phyloP scores from a whole-genome alignment of 1,139 yeast genomes.

The Nakaseomyces nivariensis region DNA sequence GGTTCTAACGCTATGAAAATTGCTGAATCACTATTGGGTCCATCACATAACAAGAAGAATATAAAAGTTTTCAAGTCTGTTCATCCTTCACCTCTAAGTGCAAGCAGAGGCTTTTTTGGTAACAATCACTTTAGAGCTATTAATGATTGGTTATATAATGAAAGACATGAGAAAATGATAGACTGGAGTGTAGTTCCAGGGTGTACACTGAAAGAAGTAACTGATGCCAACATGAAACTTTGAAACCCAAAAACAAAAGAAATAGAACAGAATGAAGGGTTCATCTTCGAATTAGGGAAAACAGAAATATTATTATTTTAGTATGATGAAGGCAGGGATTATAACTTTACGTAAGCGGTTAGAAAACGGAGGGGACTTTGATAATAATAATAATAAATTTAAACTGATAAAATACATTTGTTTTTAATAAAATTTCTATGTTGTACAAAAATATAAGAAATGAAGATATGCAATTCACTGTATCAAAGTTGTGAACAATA shows the following conservation, averaged over 20 bases:
- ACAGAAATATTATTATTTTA: no score
- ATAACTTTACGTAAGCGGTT: no score
- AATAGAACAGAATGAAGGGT: no score
- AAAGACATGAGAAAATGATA: slow-evolving; percentile 35
- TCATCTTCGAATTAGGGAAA: no score
- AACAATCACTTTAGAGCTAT: slow-evolving; percentile 61
- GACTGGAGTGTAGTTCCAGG: slow-evolving; percentile 48
- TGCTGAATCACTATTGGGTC: slow-evolving; percentile 37
- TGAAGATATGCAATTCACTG: neutral
- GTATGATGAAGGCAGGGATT: no score
- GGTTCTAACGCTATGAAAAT: slow-evolving; percentile 86
- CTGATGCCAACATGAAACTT: slow-evolving; percentile 8
- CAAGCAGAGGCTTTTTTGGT: slow-evolving; percentile 71
- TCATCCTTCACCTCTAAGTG: slow-evolving; percentile 93
- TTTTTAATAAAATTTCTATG: neutral
- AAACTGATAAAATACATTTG: neutral
- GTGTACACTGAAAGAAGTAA: slow-evolving; percentile 17
- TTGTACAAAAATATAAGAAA: neutral
- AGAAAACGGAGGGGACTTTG: neutral
- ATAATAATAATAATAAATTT: neutral
- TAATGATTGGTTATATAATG: slow-evolving; percentile 55
- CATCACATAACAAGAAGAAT: slow-evolving; percentile 24
- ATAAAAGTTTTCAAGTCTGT: slow-evolving; percentile 58
- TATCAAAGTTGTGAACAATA: no score
- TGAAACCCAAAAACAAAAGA: neutral